A percentile compares a stretch with the other conserved stretches of the same genome.
phyloP scores from a whole-genome alignment of 805 yeast genomes.

The Nakazawaea laoshanensis region DNA sequence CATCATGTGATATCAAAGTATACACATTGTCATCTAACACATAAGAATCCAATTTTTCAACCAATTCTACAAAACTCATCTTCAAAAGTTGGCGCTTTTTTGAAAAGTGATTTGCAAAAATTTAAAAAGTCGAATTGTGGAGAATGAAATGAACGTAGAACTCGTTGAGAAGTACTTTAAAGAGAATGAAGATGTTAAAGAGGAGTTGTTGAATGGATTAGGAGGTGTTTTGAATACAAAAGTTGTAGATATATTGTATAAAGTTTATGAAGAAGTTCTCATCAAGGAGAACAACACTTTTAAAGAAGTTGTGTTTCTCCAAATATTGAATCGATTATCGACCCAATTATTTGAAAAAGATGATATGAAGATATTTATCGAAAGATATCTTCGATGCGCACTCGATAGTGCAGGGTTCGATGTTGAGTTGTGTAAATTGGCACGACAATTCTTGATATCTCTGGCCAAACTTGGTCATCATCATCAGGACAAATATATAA shows the following conservation, averaged over 20 bases:
- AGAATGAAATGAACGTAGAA: too few relatives aligned
- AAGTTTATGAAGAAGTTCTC: slow-evolving; percentile 24
- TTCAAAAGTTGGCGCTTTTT: too few relatives aligned
- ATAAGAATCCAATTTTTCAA: slow-evolving; percentile 15
- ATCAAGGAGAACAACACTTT: slow-evolving; percentile 16
- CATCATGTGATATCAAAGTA: slow-evolving; percentile 27
- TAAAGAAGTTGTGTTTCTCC: slow-evolving; percentile 30
- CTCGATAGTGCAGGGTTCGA: slow-evolving; percentile 51
- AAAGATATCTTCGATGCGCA: slow-evolving; percentile 38
- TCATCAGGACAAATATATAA: too few relatives aligned
- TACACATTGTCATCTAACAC: slow-evolving; percentile 19
- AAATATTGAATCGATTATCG: slow-evolving; percentile 25
- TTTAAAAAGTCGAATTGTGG: too few relatives aligned
- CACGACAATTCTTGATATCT: slow-evolving; percentile 20
- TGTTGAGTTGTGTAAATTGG: slow-evolving; percentile 23
- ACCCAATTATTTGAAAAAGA: slow-evolving; percentile 22
- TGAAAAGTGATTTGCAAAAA: too few relatives aligned
- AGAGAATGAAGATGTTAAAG: too few relatives aligned
- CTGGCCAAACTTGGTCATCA: slow-evolving; percentile 15
- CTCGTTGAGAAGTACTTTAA: too few relatives aligned
- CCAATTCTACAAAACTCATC: too few relatives aligned
- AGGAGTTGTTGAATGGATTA: too few relatives aligned
- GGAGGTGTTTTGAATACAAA: too few relatives aligned
- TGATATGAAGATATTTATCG: slow-evolving; percentile 39
- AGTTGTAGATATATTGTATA: slow-evolving; percentile 25